These are phyloP conservation scores for Ceratobasidium sp. DNA, from an alignment of 1,284 basidiomycete genomes.

Conservation along the genomic window DNA sequence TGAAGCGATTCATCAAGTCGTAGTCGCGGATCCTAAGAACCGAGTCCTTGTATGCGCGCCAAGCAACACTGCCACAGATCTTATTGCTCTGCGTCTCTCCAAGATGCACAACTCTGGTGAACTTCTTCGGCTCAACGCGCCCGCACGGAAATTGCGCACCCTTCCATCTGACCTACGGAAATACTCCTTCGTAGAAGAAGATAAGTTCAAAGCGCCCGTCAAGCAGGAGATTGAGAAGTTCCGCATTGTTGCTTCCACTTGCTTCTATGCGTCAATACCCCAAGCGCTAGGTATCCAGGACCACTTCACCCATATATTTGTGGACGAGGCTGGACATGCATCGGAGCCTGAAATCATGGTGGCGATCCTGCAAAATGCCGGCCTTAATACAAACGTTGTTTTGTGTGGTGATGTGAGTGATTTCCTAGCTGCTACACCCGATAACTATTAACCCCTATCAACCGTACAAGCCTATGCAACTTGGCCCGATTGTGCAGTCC, in stretches of 20 bases:
- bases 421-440: not conserved
- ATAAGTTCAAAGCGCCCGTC: slow-evolving; percentile 21
- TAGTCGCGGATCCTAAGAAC: slow-evolving; percentile 58
- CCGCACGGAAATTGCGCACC: slow-evolving; percentile 58
- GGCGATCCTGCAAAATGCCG: slow-evolving; percentile 55
- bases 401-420: slow-evolving; percentile 62
- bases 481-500: slow-evolving; percentile 70
- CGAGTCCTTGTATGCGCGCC: slow-evolving; percentile 71
- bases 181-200: slow-evolving; percentile 15
- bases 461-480: slow-evolving; percentile 61
- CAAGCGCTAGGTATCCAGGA: slow-evolving; percentile 66
- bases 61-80: slow-evolving; percentile 68
- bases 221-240: slow-evolving; percentile 58
- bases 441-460: not conserved
- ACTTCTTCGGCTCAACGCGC: slow-evolving; percentile 72
- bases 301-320: slow-evolving; percentile 70
- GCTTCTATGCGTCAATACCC: slow-evolving; percentile 66
- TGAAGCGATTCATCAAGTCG: slow-evolving; percentile 71
- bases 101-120: slow-evolving; percentile 53
- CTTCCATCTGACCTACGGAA: slow-evolving; percentile 30
- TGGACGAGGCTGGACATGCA: slow-evolving; percentile 74
- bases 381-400: slow-evolving; percentile 61
- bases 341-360: slow-evolving; percentile 70
- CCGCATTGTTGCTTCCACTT: slow-evolving; percentile 69
- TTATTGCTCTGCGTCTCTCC: slow-evolving; percentile 65